Conservation (phyloP, 163 green algal genomes). For the Picocystis sp. region DNA sequence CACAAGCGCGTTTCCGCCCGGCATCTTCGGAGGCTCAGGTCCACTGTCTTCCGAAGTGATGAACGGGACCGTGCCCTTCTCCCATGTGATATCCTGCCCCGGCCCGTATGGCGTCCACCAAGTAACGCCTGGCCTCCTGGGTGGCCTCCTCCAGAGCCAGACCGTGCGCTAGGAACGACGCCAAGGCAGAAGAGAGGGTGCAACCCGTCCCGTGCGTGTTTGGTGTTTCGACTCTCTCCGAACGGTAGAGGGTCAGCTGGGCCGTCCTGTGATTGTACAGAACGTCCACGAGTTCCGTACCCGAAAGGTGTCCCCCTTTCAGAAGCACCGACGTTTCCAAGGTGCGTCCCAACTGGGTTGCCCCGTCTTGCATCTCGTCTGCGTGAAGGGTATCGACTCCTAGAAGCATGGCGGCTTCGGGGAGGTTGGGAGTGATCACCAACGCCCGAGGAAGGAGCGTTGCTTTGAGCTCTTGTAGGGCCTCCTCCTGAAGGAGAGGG, state of each 20-base stretch:
- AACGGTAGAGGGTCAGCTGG: conserved; percentile 25
- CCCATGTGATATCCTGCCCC: no score
- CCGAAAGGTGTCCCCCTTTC: conserved; percentile 76
- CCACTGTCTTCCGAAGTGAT: not conserved
- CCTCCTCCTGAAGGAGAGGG: conserved; percentile 1
- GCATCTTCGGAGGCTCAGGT: not conserved
- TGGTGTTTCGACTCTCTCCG: conserved; percentile 31
- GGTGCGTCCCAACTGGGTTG: conserved; percentile 18
- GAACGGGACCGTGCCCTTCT: no score
- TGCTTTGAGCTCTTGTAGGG: not conserved
- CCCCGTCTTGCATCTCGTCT: conserved; percentile 15
- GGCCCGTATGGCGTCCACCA: conserved; percentile 24
- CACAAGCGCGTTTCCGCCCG: no score
- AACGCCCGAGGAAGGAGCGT: conserved; percentile 68
- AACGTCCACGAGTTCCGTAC: conserved; percentile 42
- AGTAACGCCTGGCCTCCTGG: conserved; percentile 38
- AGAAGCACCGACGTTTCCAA: conserved; percentile 48
- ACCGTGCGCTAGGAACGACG: conserved; percentile 64
- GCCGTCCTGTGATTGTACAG: conserved; percentile 58
- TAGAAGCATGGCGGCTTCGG: conserved; percentile 65
- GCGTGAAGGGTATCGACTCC: conserved; percentile 12
- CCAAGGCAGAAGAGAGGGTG: conserved; percentile 68
- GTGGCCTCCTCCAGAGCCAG: conserved; percentile 33
- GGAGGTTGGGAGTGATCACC: conserved; percentile 81
- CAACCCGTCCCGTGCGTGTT: conserved; percentile 93